Percentiles rank a stretch among this genome's conserved stretches.
Conservation (phyloP, 2,329 filamentous ascomycete genomes). For the Rugonectria rugulosa region DNA sequence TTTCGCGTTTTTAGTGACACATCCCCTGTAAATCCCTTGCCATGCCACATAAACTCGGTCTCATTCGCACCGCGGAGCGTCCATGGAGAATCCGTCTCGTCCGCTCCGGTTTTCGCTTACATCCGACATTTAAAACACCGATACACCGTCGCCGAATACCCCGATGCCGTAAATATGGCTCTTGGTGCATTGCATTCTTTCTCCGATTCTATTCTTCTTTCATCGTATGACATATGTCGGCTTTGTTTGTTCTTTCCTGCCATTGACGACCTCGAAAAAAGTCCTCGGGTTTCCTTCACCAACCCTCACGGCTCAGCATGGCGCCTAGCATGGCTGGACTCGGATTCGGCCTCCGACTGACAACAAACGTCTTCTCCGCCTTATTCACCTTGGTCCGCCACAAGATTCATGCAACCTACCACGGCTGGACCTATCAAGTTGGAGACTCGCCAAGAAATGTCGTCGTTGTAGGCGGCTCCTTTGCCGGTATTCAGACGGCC, state of each 20-base stretch:
- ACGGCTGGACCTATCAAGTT: slow-evolving; percentile 18
- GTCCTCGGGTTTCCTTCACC: not conserved
- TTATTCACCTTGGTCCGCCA: not conserved
- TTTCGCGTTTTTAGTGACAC: too few species aligned
- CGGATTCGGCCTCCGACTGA: not conserved
- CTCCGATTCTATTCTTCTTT: not conserved
- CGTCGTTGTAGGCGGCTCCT: slow-evolving; percentile 23
- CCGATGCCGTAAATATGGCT: not conserved
- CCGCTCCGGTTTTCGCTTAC: not conserved
- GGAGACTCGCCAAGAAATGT: slow-evolving; percentile 19
- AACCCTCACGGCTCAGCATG: not conserved
- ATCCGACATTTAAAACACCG: not conserved
- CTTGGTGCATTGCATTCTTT: not conserved
- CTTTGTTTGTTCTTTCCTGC: not conserved
- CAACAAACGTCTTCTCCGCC: not conserved
- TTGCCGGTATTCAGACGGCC: slow-evolving; percentile 17
- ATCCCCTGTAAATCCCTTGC: too few species aligned
- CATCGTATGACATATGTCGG: not conserved
- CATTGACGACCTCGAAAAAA: not conserved
- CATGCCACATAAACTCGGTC: too few species aligned
- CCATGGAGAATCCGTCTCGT: not conserved
- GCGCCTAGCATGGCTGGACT: not conserved
- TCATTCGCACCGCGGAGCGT: not conserved
- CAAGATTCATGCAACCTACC: not conserved
- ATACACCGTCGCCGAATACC: not conserved